Evolutionary conservation across 75 land plant genomes (phyloP).

Genomic region (Picea sitchensis): DNA sequence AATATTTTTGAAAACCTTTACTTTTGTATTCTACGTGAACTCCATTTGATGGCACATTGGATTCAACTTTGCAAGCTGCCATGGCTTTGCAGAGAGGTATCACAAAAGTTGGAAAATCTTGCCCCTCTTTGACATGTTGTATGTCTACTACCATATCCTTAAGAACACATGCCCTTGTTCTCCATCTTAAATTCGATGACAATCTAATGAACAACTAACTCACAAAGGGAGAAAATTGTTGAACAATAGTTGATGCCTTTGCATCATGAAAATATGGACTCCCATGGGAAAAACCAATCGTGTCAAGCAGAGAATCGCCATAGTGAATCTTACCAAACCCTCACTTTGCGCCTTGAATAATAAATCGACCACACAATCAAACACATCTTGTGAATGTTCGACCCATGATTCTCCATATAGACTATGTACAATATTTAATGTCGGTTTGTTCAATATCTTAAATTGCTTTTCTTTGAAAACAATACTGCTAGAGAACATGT

Average conservation of each 20-base stretch:
- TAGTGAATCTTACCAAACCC: too few species aligned
- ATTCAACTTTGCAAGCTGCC: neutral
- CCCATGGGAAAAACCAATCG: conserved; percentile 19
- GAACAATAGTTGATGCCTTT: conserved; percentile 24
- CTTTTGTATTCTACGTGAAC: too few species aligned
- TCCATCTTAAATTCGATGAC: conserved; percentile 22
- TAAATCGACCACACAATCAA: too few species aligned
- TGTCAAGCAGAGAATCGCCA: conserved; percentile 36
- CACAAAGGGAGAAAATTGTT: conserved; percentile 66
- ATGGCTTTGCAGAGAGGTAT: neutral
- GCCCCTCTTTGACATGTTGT: neutral
- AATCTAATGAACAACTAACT: conserved; percentile 47
- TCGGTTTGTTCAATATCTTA: too few species aligned
- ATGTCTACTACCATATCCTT: neutral
- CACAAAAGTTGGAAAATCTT: neutral
- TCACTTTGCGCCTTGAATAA: too few species aligned
- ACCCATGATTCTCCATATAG: too few species aligned
- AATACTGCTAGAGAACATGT: too few species aligned
- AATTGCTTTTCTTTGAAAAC: too few species aligned
- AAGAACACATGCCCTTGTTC: neutral
- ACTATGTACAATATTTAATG: too few species aligned
- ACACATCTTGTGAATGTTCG: too few species aligned
- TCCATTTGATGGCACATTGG: too few species aligned
- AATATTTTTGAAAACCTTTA: too few species aligned
- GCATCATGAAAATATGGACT: conserved; percentile 18